Evolutionary conservation across 495 filamentous ascomycete genomes (phyloP).

Genomic region (Podospora tetraspora): DNA sequence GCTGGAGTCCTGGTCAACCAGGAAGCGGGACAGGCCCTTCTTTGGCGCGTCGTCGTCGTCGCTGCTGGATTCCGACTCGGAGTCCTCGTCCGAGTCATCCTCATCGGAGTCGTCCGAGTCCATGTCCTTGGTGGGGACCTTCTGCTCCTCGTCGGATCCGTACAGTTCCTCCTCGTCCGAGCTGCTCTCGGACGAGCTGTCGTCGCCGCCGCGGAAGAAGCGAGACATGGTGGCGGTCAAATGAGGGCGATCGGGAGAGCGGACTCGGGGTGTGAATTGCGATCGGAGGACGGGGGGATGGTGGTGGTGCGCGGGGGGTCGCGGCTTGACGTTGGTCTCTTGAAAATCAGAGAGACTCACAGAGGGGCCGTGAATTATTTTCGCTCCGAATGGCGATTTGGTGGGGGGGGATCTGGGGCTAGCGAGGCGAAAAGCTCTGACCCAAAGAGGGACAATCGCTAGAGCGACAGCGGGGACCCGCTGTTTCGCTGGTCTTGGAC

Average conservation of each 20-base stretch:
- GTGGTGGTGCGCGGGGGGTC: slow-evolving; percentile 16
- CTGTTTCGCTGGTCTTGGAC: not conserved
- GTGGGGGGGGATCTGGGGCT: slow-evolving; percentile 34
- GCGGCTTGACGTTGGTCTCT: slow-evolving; percentile 17
- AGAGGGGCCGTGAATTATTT: slow-evolving; percentile 34
- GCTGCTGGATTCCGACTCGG: slow-evolving; percentile 59
- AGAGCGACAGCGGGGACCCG: not conserved
- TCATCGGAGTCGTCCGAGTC: slow-evolving; percentile 41
- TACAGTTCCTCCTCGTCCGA: slow-evolving; percentile 88
- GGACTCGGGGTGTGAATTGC: slow-evolving; percentile 5
- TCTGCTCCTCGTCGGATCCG: slow-evolving; percentile 61
- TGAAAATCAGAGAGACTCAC: slow-evolving; percentile 21
- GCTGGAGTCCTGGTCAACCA: slow-evolving; percentile 61
- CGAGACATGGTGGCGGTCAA: slow-evolving; percentile 66
- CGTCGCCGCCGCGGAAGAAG: slow-evolving; percentile 91
- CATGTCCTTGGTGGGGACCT: slow-evolving; percentile 46
- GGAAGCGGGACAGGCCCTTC: slow-evolving; percentile 71
- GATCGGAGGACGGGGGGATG: not conserved
- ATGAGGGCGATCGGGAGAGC: slow-evolving; percentile 8
- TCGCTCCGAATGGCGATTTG: slow-evolving; percentile 32
- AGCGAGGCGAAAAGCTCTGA: slow-evolving; percentile 17
- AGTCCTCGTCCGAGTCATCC: slow-evolving; percentile 45
- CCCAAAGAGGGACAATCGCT: slow-evolving; percentile 2
- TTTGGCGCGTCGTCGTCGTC: slow-evolving; percentile 57
- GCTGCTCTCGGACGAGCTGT: slow-evolving; percentile 76